Conservation (phyloP, 306 rosid species). For the Nissolia schottii region DNA sequence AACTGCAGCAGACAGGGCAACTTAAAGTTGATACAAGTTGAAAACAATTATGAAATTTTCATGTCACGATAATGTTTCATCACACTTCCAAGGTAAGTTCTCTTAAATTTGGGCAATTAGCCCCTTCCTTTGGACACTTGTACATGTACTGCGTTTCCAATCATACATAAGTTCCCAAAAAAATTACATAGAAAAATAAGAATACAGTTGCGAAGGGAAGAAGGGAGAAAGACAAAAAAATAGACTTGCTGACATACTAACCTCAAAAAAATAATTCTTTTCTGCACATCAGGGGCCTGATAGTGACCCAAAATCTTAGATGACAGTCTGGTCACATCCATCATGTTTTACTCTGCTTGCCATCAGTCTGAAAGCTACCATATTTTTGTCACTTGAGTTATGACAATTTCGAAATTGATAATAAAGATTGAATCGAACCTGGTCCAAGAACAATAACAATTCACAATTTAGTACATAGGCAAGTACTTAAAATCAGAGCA, state of each 20-base stretch:
- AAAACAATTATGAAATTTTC: constrained; percentile 24
- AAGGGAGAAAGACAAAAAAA: constrained; percentile 3
- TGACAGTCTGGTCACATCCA: constrained; percentile 22
- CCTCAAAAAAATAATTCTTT: constrained; percentile 27
- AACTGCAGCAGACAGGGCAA: neutral
- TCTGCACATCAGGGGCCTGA: constrained; percentile 23
- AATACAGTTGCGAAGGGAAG: constrained; percentile 15
- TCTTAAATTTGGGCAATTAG: constrained; percentile 26
- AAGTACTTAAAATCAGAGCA: neutral
- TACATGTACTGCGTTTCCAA: constrained; percentile 17
- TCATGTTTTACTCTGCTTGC: constrained; percentile 18
- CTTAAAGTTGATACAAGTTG: neutral
- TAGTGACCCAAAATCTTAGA: constrained; percentile 14
- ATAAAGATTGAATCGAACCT: constrained; percentile 22
- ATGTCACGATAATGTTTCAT: constrained; percentile 25
- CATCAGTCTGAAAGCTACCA: constrained; percentile 9
- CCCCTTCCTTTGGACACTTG: constrained; percentile 29
- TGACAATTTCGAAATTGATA: constrained; percentile 7
- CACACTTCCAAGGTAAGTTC: constrained; percentile 20
- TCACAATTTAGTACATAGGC: neutral
- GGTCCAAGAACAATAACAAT: constrained; percentile 22
- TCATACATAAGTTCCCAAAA: constrained; percentile 31
- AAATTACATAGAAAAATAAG: neutral
- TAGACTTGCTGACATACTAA: constrained; percentile 17
- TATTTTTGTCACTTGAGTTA: constrained; percentile 21